Evolutionary conservation across 345 rosid species (phyloP), one percentile per base, ranked within the genome.

Genomic region (Rhodomyrtus tomentosa): DNA sequence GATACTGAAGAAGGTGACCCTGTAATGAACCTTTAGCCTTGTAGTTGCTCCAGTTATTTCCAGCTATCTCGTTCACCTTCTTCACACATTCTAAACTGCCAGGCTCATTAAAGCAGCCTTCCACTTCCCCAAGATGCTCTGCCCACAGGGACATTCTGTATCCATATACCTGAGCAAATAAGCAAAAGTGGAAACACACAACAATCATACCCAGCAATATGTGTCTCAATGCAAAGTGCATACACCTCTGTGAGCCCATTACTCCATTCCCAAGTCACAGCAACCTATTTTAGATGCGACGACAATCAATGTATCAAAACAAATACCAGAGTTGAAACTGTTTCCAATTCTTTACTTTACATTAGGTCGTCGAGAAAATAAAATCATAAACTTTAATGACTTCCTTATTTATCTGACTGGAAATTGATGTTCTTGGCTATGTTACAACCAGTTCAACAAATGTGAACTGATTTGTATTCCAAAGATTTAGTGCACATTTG

Each of bases 111-210:
- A 91, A 94, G 51, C 85, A 73, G 25, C 72, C 86, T n/a, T 89
- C 89, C 18, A 88, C 55, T 84, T 25, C 52, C 74, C 95, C 98
- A 53, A 97, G 92, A 89, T 97, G 99, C 92, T 97, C 99, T 20
- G 91, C 92, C 99, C 99, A 97, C 72, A 97, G 89, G 6, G 99
- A 94, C 98, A 90, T 94, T 90, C 99, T 93, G 90, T 93, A 95
- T 56, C 99, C 99, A 73, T 93, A 93, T 15, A 97, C 88, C 99
- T 97, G 93, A 72, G 50, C 18, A 73, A 38, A 80, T 13, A 51
- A n/a, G 10, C 12, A 50, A 54, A 45, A 13, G 32, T 36, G 80
- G 49, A 85, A 56, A 22, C 48, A 81, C 22, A 40, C 1, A 0
- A 80, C 2, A 29, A 36, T 82, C 73, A 32, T 24, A 29, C 50